Evolutionary conservation across 2,329 filamentous ascomycete species (phyloP), one percentile per base, ranked within the genome.

Genomic region (Diaporthe ilicicola): DNA sequence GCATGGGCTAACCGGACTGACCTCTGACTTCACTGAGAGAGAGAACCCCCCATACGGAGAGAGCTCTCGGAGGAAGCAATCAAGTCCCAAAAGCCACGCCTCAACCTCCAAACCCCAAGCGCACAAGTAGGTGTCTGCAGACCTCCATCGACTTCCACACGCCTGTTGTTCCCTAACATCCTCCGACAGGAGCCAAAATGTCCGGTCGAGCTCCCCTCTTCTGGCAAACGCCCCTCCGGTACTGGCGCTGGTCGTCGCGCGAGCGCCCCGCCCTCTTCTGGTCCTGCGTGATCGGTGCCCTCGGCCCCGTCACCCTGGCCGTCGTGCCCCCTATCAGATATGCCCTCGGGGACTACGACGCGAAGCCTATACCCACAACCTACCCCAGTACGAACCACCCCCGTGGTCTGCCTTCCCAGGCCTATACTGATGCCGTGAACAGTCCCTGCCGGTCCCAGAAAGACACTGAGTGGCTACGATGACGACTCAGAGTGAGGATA

Each of bases 261-360:
- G 92, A 96, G 83, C 93, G 93, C 82, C 96, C 96, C 65, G 94
- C 94, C 72, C 92, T 94, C 85, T 97, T 98, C 88, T 98, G 91
- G 89, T 94, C 93, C 77, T 85, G 94, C 78, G 79, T 93, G 71
- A 84, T 98, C 75, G 95, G 93, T 76, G 85, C 83, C 74, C 78
- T 90, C 69, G 94, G 94, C 13, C 96, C 95, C 44, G 82, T 93
- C 70, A 84, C 89, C 70, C 84, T 97, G 74, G 81, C 92, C 72
- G 86, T 88, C 70, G 91, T 94, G 1, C 94, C 95, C 53, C 92
- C 94, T 59, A 85, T 97, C 76, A 87, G 95, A 81, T 84, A 85
- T 73, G 86, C 84, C 74, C 82, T 97, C 70, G 95, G 95, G 76
- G 94, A 97, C 80, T 84, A 90, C 76, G 88, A 91, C 76, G 88